Conservation (phyloP, 2,329 filamentous ascomycete genomes). For the Tolypocladium ophioglossoides region DNA sequence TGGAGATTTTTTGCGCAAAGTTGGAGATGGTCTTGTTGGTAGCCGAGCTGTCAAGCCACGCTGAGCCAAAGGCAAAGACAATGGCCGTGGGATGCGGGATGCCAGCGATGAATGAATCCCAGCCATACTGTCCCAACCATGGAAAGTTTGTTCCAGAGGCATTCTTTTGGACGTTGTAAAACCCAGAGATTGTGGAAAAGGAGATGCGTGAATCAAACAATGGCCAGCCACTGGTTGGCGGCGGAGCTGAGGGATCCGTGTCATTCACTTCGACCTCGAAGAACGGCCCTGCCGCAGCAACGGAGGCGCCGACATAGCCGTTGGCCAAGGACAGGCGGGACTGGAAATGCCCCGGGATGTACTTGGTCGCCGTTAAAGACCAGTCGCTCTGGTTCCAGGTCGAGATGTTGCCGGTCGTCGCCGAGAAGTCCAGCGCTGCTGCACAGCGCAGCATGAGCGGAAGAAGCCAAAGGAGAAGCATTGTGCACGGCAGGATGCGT, state of each 20-base stretch:
- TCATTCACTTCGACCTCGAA: slow-evolving; percentile 13
- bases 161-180: slow-evolving; percentile 49
- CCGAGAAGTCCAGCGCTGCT: not conserved
- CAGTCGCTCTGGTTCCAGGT: slow-evolving; percentile 1
- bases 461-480: not conserved
- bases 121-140: slow-evolving; percentile 50
- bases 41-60: slow-evolving; percentile 50
- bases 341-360: slow-evolving; percentile 11
- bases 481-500: not conserved
- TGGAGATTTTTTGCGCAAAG: slow-evolving; percentile 51
- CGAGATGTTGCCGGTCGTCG: not conserved
- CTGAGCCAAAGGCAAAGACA: slow-evolving; percentile 42
- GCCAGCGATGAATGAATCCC: slow-evolving; percentile 60
- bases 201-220: slow-evolving; percentile 52
- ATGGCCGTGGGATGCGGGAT: slow-evolving; percentile 47
- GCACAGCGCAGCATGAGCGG: not conserved
- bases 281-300: slow-evolving; percentile 15
- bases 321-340: slow-evolving; percentile 18
- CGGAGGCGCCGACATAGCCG: slow-evolving; percentile 16
- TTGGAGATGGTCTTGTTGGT: slow-evolving; percentile 45
- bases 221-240: slow-evolving; percentile 54
- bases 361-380: not conserved
- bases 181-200: slow-evolving; percentile 58
- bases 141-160: slow-evolving; percentile 53
- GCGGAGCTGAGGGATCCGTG: slow-evolving; percentile 2